phyloP scores from a whole-genome alignment of 371 early-diverging fungal genomes.

The Haplosporangium sp. region DNA sequence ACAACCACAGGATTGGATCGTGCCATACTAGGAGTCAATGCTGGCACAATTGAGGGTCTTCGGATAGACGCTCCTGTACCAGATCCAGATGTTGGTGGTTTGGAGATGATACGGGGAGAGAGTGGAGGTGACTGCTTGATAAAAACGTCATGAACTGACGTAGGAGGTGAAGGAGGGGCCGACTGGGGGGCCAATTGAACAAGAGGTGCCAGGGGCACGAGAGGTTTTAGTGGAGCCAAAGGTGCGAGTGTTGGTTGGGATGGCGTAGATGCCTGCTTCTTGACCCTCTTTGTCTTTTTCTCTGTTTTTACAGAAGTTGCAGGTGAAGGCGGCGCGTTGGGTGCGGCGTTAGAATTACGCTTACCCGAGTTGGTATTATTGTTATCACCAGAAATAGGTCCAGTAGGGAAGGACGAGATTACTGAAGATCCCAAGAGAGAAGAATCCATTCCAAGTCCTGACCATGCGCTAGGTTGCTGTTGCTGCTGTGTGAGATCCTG shows the following conservation, averaged over 20 bases:
- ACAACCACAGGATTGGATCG: conserved; percentile 48
- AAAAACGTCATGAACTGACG: conserved; percentile 40
- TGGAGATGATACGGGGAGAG: conserved; percentile 38
- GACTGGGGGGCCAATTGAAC: conserved; percentile 42
- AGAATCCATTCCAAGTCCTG: conserved; percentile 23
- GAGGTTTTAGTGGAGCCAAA: conserved; percentile 21
- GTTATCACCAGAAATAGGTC: neutral
- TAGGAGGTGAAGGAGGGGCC: conserved; percentile 53
- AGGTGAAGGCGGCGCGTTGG: conserved; percentile 42
- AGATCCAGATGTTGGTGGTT: conserved; percentile 1
- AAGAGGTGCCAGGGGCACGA: conserved; percentile 25
- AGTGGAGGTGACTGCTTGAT: conserved; percentile 49
- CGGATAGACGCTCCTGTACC: conserved; percentile 11
- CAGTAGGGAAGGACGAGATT: conserved; percentile 17
- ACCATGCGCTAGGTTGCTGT: conserved; percentile 46
- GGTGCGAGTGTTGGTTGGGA: conserved; percentile 26
- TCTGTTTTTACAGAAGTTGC: conserved; percentile 30
- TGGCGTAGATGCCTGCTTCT: conserved; percentile 30
- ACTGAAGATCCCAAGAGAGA: conserved; percentile 26
- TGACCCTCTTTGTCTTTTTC: conserved; percentile 27
- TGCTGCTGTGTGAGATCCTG: conserved; percentile 26
- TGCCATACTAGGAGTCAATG: conserved; percentile 24
- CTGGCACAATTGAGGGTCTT: conserved; percentile 49
- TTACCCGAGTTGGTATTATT: neutral
- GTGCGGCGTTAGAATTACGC: neutral